Conservation (phyloP, 352 stramenopile species). For the Globisporangium solare region DNA sequence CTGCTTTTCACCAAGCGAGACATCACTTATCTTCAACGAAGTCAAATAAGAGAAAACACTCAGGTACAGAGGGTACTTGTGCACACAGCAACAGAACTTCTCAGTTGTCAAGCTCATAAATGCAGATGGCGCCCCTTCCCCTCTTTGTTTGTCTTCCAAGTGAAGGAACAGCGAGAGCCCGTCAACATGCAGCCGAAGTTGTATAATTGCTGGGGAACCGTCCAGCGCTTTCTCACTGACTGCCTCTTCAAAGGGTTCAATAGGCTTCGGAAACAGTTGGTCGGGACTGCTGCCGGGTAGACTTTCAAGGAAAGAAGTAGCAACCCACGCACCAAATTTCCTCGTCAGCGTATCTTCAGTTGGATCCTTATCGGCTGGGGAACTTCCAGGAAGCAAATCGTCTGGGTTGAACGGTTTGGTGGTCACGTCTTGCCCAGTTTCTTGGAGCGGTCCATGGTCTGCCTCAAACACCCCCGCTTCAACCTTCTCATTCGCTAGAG, state of each 20-base stretch:
- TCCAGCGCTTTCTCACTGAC: constrained; percentile 22
- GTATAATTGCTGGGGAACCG: constrained; percentile 40
- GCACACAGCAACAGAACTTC: constrained; percentile 68
- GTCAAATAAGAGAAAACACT: constrained; percentile 69
- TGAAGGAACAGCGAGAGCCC: constrained; percentile 68
- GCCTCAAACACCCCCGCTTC: constrained; percentile 2
- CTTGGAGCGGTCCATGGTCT: neutral
- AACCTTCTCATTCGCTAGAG: neutral
- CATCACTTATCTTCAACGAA: constrained; percentile 68
- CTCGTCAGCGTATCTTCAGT: constrained; percentile 38
- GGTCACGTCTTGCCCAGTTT: neutral
- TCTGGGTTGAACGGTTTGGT: constrained; percentile 5
- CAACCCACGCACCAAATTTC: constrained; percentile 54
- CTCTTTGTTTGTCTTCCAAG: constrained; percentile 31
- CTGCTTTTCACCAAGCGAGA: constrained; percentile 52
- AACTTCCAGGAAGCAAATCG: constrained; percentile 5
- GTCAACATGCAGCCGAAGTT: constrained; percentile 70
- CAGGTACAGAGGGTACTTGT: constrained; percentile 63
- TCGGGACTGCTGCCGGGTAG: constrained; percentile 13
- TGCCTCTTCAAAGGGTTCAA: constrained; percentile 13
- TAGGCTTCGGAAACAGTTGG: constrained; percentile 5
- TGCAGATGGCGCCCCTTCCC: constrained; percentile 27
- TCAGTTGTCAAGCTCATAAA: constrained; percentile 65
- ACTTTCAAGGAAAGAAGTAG: constrained; percentile 53
- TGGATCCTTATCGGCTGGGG: constrained; percentile 9